These are phyloP conservation scores for Colletotrichum lindemuthianum DNA, from an alignment of 2,329 filamentous ascomycete genomes.

Conservation along the genomic window DNA sequence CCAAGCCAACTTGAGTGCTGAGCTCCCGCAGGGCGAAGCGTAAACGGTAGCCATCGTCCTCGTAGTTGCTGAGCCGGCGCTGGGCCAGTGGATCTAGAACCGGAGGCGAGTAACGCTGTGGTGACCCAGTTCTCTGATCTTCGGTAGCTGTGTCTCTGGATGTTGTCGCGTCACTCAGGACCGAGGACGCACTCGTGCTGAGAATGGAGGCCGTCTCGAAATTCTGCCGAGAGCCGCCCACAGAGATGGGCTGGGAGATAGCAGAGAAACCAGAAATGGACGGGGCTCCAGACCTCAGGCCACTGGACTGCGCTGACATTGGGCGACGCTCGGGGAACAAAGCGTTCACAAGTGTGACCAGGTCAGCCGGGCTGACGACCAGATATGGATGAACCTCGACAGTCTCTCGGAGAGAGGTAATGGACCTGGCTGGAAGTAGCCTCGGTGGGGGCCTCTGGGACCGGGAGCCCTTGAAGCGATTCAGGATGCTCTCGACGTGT, in stretches of 20 bases:
- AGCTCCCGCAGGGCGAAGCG: conserved; percentile 77
- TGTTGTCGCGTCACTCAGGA: conserved; percentile 75
- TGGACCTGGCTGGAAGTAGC: conserved; percentile 75
- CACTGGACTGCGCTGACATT: conserved; percentile 69
- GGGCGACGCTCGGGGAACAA: conserved; percentile 82
- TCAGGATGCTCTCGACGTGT: conserved; percentile 78
- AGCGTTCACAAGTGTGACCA: conserved; percentile 82
- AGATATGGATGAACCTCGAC: conserved; percentile 82
- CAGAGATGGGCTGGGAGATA: conserved; percentile 75
- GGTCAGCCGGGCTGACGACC: conserved; percentile 81
- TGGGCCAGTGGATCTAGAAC: conserved; percentile 56
- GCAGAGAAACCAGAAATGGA: conserved; percentile 75
- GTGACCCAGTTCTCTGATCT: conserved; percentile 58
- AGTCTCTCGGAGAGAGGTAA: conserved; percentile 79
- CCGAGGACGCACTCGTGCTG: conserved; percentile 77
- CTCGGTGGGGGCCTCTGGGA: conserved; percentile 63
- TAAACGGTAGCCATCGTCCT: conserved; percentile 73
- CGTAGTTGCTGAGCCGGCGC: conserved; percentile 61
- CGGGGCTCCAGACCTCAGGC: conserved; percentile 72
- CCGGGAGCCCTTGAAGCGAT: conserved; percentile 67
- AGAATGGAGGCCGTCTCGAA: conserved; percentile 76
- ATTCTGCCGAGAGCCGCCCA: conserved; percentile 63
- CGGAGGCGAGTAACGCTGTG: conserved; percentile 65
- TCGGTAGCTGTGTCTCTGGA: conserved; percentile 73
- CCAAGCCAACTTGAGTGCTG: conserved; percentile 70